Conservation (phyloP, 768 basidiomycete genomes). For the Hirschioporus abietinus region DNA sequence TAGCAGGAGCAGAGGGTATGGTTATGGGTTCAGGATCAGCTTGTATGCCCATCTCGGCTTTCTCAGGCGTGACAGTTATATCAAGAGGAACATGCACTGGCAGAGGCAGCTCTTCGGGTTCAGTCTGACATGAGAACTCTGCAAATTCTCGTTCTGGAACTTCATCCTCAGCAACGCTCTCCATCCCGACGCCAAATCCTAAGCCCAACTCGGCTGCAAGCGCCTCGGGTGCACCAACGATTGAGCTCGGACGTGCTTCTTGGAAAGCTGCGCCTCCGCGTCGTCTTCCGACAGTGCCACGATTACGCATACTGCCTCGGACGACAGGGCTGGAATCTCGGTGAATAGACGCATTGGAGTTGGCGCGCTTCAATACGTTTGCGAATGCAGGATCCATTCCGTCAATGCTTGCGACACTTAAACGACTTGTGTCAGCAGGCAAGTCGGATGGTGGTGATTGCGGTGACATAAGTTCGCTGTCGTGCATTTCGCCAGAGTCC, state of each 20-base stretch:
- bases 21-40: conserved; percentile 27
- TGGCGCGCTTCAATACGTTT: conserved; percentile 61
- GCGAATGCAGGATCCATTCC: conserved; percentile 88
- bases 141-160: conserved; percentile 36
- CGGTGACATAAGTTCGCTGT: neutral
- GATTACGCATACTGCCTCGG: conserved; percentile 22
- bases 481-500: conserved; percentile 9
- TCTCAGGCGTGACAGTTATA: conserved; percentile 18
- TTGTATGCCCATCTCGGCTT: conserved; percentile 37
- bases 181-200: conserved; percentile 34
- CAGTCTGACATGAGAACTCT: conserved; percentile 67
- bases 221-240: conserved; percentile 69
- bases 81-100: conserved; percentile 10
- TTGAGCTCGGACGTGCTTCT: conserved; percentile 62
- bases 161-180: conserved; percentile 35
- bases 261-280: conserved; percentile 68
- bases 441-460: conserved; percentile 27
- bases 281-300: conserved; percentile 44
- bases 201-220: conserved; percentile 56
- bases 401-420: conserved; percentile 66
- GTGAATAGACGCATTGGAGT: conserved; percentile 34
- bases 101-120: conserved; percentile 28
- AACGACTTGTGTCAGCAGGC: neutral
- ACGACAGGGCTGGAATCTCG: conserved; percentile 57
- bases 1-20: conserved; percentile 12